Percentiles rank a stretch among this genome's conserved stretches.
Conservation (phyloP, 192 early-diverging fungal species). For the Entrophospora sp. region DNA sequence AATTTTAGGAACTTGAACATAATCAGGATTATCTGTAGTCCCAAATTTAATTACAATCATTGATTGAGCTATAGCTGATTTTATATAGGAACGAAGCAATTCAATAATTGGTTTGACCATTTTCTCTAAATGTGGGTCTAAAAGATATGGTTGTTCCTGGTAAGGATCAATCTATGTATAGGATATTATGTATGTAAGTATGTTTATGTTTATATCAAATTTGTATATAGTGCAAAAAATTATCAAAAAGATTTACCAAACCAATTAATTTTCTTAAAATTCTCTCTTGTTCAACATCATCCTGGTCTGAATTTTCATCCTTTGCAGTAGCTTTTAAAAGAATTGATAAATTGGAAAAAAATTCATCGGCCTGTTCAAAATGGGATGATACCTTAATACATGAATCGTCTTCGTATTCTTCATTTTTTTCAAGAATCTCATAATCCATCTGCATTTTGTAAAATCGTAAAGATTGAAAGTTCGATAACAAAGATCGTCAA, state of each 20-base stretch:
- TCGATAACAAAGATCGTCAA: too few relatives aligned
- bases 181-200: background rate
- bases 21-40: conserved; percentile 20
- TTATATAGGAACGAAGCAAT: conserved; percentile 40
- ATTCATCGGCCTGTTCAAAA: conserved; percentile 15
- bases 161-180: conserved; percentile 41
- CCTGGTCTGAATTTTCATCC: background rate
- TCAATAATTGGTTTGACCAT: conserved; percentile 54
- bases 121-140: conserved; percentile 65
- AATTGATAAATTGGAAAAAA: background rate
- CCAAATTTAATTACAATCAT: conserved; percentile 1
- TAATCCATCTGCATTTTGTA: conserved; percentile 6
- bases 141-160: conserved; percentile 69
- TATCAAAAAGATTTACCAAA: background rate
- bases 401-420: conserved; percentile 1
- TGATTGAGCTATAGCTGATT: background rate
- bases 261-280: background rate
- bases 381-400: background rate
- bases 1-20: conserved; percentile 14
- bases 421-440: background rate
- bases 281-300: conserved; percentile 13
- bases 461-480: too few relatives aligned
- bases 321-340: background rate
- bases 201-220: background rate
- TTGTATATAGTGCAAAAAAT: background rate